Conservation (phyloP, 1,284 basidiomycete species). For the Cryptococcus deneoformans region DNA sequence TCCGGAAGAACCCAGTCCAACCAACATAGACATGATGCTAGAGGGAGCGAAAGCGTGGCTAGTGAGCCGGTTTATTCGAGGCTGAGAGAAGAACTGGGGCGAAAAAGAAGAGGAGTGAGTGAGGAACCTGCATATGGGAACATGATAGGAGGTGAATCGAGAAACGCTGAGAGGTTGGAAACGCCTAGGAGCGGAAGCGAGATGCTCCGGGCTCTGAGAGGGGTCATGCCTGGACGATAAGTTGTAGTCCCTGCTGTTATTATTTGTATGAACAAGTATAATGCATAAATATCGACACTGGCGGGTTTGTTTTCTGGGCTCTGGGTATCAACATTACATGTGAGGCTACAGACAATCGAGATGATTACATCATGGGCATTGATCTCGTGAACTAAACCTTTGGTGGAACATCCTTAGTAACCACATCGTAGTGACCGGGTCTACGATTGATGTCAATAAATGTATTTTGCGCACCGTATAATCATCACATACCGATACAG, state of each 20-base stretch:
- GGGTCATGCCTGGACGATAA: conserved; percentile 16
- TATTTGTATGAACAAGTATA: not conserved
- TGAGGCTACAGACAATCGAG: not conserved
- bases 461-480: not conserved
- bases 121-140: conserved; percentile 16
- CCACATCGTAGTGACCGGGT: conserved; percentile 73
- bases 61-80: conserved; percentile 42
- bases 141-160: conserved; percentile 1
- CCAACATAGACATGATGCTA: not conserved
- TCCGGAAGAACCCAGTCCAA: not conserved
- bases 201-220: conserved; percentile 19
- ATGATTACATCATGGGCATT: conserved; percentile 24
- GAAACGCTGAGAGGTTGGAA: not conserved
- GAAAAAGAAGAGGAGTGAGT: conserved; percentile 18
- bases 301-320: no score
- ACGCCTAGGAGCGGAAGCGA: conserved; percentile 18
- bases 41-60: conserved; percentile 7
- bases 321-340: no score
- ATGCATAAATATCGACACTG: no score
- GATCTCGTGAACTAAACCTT: conserved; percentile 49
- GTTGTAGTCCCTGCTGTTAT: not conserved
- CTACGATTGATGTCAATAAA: conserved; percentile 42
- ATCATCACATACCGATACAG: conserved; percentile 64
- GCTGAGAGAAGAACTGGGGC: conserved; percentile 28
- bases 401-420: conserved; percentile 47